Conservation (phyloP, 148 eudicot species). For the Amaranthus hypochondriacus region DNA sequence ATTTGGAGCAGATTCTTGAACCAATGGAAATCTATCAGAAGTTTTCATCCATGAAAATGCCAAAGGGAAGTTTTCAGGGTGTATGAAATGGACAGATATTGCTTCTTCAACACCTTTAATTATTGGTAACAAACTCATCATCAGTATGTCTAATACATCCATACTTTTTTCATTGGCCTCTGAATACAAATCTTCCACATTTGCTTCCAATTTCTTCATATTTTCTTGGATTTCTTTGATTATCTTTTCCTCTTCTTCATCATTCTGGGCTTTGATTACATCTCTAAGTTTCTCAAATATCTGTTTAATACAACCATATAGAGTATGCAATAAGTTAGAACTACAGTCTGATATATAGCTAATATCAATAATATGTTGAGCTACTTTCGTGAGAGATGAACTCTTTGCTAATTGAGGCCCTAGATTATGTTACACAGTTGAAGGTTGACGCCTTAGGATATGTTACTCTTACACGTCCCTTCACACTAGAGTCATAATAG, state of each 20-base stretch:
- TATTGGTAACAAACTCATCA: slow-evolving; percentile 24
- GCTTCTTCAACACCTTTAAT: slow-evolving; percentile 27
- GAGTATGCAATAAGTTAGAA: too few species aligned
- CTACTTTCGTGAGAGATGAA: background rate
- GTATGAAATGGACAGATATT: slow-evolving; percentile 17
- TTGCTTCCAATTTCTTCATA: slow-evolving; percentile 31
- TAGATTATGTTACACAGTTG: too few species aligned
- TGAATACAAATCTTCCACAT: slow-evolving; percentile 21
- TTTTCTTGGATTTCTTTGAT: slow-evolving; percentile 25
- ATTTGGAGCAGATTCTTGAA: slow-evolving; percentile 18
- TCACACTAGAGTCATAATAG: too few species aligned
- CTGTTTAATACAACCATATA: background rate
- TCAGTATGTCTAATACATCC: slow-evolving; percentile 25
- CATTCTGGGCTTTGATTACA: slow-evolving; percentile 15
- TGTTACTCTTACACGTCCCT: too few species aligned
- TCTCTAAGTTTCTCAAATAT: slow-evolving; percentile 24
- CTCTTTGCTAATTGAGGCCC: too few species aligned
- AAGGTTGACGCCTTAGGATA: too few species aligned
- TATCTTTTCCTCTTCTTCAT: slow-evolving; percentile 14
- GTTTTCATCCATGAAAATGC: slow-evolving; percentile 28
- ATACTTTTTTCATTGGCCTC: slow-evolving; percentile 11
- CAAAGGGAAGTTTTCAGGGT: slow-evolving; percentile 15
- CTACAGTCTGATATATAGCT: background rate
- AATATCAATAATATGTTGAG: background rate
- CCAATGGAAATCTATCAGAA: background rate